A percentile compares a stretch with the other conserved stretches of the same genome.
phyloP scores from a whole-genome alignment of 148 eudicot species.

The Spergularia bocconei region DNA sequence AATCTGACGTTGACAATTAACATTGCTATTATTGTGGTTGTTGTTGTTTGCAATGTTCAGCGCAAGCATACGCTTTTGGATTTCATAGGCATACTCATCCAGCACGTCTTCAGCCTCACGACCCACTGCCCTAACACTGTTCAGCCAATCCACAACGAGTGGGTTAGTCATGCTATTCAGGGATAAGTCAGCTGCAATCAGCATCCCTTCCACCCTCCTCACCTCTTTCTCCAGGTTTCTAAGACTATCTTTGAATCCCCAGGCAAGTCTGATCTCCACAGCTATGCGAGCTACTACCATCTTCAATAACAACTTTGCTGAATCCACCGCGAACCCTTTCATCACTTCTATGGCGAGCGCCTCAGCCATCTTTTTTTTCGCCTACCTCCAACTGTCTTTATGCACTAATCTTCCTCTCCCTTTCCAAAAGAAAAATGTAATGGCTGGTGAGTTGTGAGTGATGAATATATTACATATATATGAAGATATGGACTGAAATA shows the following conservation, averaged over 20 bases:
- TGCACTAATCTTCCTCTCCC: neutral
- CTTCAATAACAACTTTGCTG: conserved; percentile 3
- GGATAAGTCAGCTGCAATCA: neutral
- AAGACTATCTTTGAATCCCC: neutral
- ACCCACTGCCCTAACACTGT: conserved; percentile 6
- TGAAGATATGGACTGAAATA: too few species aligned
- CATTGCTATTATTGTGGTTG: too few species aligned
- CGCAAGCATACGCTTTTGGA: too few species aligned
- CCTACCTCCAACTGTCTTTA: too few species aligned
- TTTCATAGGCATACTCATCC: conserved; percentile 9
- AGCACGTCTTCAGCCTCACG: conserved; percentile 21
- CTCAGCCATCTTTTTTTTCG: neutral
- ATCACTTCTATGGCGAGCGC: neutral
- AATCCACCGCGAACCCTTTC: neutral
- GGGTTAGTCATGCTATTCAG: too few species aligned
- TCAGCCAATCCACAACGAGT: conserved; percentile 4
- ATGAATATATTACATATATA: too few species aligned
- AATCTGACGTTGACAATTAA: neutral
- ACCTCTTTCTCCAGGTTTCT: neutral
- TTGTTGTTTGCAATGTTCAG: too few species aligned
- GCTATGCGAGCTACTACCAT: neutral
- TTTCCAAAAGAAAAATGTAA: too few species aligned
- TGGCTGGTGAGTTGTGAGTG: too few species aligned
- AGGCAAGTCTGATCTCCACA: conserved; percentile 8
- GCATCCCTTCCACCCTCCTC: neutral